Conservation (phyloP, 2,329 filamentous ascomycete genomes). For the Cylindrodendrum hubeiense region DNA sequence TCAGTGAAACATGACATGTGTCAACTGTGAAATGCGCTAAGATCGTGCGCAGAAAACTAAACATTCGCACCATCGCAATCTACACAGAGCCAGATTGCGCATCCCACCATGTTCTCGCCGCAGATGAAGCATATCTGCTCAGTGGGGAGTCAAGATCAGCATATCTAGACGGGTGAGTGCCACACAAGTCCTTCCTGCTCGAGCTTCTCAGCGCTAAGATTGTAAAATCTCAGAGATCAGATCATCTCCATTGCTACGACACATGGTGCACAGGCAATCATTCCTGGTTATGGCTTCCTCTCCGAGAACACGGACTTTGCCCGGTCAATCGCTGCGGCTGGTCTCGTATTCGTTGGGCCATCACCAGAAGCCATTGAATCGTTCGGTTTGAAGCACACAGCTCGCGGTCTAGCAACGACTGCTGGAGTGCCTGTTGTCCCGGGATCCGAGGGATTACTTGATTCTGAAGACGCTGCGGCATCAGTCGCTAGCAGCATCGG, state of each 20-base stretch:
- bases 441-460: slow-evolving; percentile 41
- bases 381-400: slow-evolving; percentile 65
- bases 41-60: slow-evolving; percentile 54
- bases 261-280: slow-evolving; percentile 65
- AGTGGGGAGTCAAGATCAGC: slow-evolving; percentile 52
- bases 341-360: slow-evolving; percentile 70
- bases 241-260: slow-evolving; percentile 52
- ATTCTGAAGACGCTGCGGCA: slow-evolving; percentile 65
- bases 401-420: slow-evolving; percentile 63
- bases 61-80: slow-evolving; percentile 66
- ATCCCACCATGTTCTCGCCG: slow-evolving; percentile 55
- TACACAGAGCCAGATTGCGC: slow-evolving; percentile 65
- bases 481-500: slow-evolving; percentile 48
- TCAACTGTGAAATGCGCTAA: slow-evolving; percentile 43
- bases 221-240: slow-evolving; percentile 26
- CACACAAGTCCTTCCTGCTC: background rate
- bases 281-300: slow-evolving; percentile 48
- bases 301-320: slow-evolving; percentile 64
- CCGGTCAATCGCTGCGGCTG: slow-evolving; percentile 61
- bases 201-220: background rate
- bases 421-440: slow-evolving; percentile 58
- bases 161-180: slow-evolving; percentile 48
- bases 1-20: slow-evolving; percentile 47
- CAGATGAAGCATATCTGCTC: slow-evolving; percentile 65
- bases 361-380: slow-evolving; percentile 63